These are phyloP conservation scores for Helichrysum umbraculigerum DNA, from an alignment of 129 eudicot species.

Conservation along the genomic window DNA sequence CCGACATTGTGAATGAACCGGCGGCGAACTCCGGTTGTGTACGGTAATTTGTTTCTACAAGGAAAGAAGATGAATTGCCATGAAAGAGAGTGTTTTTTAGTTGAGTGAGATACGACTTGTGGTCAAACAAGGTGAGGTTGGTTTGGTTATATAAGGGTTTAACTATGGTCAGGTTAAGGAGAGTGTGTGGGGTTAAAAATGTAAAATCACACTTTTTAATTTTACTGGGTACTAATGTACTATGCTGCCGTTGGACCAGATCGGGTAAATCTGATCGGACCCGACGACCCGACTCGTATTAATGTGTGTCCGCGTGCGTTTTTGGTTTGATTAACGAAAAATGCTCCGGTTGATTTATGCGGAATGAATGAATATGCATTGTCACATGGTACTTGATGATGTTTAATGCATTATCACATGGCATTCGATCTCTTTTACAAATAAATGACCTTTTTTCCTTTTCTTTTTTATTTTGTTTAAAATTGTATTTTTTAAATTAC, in stretches of 20 bases:
- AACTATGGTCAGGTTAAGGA: background rate
- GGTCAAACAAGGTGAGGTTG: constrained; percentile 32
- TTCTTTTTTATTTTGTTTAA: too few relatives aligned
- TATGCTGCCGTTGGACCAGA: background rate
- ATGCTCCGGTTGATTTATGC: too few relatives aligned
- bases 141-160: constrained; percentile 31
- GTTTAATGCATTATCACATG: too few relatives aligned
- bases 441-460: too few relatives aligned
- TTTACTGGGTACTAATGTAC: background rate
- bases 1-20: constrained; percentile 48
- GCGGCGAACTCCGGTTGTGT: background rate
- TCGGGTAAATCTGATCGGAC: background rate
- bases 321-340: too few relatives aligned
- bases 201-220: background rate
- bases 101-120: constrained; percentile 23
- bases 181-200: background rate
- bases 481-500: too few relatives aligned
- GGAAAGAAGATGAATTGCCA: constrained; percentile 14
- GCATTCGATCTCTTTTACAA: too few relatives aligned
- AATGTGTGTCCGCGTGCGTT: too few relatives aligned
- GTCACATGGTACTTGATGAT: too few relatives aligned
- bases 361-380: too few relatives aligned
- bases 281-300: background rate
- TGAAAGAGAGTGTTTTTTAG: constrained; percentile 22
- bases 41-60: background rate